Base-by-base conservation (phyloP, 306 rosid species). In the Oemleria cerasiformis region DNA sequence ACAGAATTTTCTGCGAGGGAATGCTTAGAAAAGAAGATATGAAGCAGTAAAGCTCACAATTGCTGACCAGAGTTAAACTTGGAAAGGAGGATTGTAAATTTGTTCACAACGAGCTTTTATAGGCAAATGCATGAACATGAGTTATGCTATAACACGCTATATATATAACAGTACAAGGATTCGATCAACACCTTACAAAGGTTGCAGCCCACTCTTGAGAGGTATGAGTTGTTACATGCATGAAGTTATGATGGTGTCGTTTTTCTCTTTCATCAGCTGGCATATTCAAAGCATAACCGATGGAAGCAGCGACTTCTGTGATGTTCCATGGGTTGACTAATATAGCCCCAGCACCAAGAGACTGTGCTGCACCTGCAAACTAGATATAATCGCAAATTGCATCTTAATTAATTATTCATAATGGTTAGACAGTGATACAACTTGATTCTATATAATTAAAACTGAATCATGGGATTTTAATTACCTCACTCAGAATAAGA, bases 181-280 rank as follows among this genome's bases (percentile, higher is more conserved):
- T 69, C 59, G 79, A 75, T 49, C 73, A 68, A 50, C 70, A 93
- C 98, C 98, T 94, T 56, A 94, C 91, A 73, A 94, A 94, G 70
- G 97, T 94, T 83, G 96, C 98, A 67, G 98, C 98, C 98, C 98
- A 94, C 84, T 94, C 98, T 63, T 86, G 97, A 38, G 98, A 94
- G 8, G 97, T 94, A 77, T 94, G 98, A 84, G 96, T 83, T 49
- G 89, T 91, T 48, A 94, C 98, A 54, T 94, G 96, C 92, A 84
- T 86, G 82, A 94, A 94, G 77, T 94, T 94, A 78, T 87, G 87
- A 63, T 84, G 96, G 79, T 94, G 98, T 49, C 98, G 82, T 75
- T 91, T 94, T 74, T 94, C 96, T 85, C 97, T 87, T 83, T 94
- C 98, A 39, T 91, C 92, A 55, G 98, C 91, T 49, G 86, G 85